Conservation (phyloP, 2,329 filamentous ascomycete species). For the Trichophaea hybrida region DNA sequence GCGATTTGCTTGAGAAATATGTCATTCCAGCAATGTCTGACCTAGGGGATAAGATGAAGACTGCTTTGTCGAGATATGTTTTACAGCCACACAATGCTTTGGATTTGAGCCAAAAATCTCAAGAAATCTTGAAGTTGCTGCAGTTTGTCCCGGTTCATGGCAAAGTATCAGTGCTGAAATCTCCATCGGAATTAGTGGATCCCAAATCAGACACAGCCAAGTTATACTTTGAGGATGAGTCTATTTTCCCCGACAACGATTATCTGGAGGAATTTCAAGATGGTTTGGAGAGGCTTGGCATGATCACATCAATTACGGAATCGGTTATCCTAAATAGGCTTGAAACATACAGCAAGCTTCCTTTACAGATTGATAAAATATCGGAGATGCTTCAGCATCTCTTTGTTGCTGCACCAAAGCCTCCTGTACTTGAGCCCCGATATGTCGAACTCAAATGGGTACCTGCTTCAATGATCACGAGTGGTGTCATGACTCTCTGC, state of each 20-base stretch:
- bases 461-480: conserved; percentile 8
- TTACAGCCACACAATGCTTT: not conserved
- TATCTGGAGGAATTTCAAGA: conserved; percentile 19
- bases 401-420: not conserved
- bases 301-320: conserved; percentile 4
- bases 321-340: conserved; percentile 13
- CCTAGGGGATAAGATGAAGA: not conserved
- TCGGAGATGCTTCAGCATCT: not conserved
- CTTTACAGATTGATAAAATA: not conserved
- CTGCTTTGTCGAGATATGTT: not conserved
- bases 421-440: not conserved
- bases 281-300: conserved; percentile 17
- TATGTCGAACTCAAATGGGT: conserved; percentile 10
- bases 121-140: not conserved
- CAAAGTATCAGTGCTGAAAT: not conserved
- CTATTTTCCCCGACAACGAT: conserved; percentile 18
- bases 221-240: conserved; percentile 27
- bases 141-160: not conserved
- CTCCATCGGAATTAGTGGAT: conserved; percentile 8
- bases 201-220: conserved; percentile 5
- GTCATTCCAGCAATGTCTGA: conserved; percentile 11
- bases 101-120: not conserved
- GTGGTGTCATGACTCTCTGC: conserved; percentile 3
- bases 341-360: conserved; percentile 5
- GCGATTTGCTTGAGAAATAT: conserved; percentile 9